Evolutionary conservation across 2,329 filamentous ascomycete genomes (phyloP).

Genomic region (Fusarium caatingaense): DNA sequence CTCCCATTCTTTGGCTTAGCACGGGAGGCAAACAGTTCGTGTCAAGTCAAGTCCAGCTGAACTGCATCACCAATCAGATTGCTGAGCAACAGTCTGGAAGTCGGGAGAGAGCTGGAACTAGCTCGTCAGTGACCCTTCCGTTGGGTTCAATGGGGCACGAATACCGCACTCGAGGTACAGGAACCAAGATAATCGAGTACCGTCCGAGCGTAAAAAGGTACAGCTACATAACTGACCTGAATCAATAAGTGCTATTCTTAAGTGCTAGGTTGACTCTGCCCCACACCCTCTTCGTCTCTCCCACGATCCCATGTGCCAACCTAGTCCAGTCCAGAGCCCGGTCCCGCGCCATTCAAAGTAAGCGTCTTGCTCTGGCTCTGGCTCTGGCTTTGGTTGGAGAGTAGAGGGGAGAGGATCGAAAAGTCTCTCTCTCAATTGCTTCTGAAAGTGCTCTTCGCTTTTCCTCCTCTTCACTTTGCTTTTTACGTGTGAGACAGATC

Average conservation of each 20-base stretch:
- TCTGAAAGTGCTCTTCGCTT: constrained; percentile 13
- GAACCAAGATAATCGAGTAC: neutral
- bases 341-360: constrained; percentile 13
- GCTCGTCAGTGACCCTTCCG: constrained; percentile 27
- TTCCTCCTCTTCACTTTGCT: constrained; percentile 1
- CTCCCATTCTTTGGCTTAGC: constrained; percentile 19
- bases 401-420: neutral
- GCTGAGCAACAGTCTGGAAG: neutral
- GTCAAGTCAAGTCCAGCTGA: constrained; percentile 21
- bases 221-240: constrained; percentile 7
- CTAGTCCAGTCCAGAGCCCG: constrained; percentile 4
- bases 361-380: constrained; percentile 23
- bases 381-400: neutral
- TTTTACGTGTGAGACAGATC: constrained; percentile 30
- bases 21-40: constrained; percentile 33
- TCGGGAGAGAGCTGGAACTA: constrained; percentile 25
- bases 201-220: neutral
- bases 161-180: constrained; percentile 11
- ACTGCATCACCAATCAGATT: constrained; percentile 28
- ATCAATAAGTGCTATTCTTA: constrained; percentile 30
- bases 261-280: constrained; percentile 23
- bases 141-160: constrained; percentile 11
- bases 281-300: constrained; percentile 27
- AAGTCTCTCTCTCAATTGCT: constrained; percentile 23
- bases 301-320: constrained; percentile 27